A percentile compares a stretch with the other conserved stretches of the same genome.
These are phyloP conservation scores for Eimeria sp. DNA, from an alignment of 169 alveolate genomes.

Conservation along the genomic window DNA sequence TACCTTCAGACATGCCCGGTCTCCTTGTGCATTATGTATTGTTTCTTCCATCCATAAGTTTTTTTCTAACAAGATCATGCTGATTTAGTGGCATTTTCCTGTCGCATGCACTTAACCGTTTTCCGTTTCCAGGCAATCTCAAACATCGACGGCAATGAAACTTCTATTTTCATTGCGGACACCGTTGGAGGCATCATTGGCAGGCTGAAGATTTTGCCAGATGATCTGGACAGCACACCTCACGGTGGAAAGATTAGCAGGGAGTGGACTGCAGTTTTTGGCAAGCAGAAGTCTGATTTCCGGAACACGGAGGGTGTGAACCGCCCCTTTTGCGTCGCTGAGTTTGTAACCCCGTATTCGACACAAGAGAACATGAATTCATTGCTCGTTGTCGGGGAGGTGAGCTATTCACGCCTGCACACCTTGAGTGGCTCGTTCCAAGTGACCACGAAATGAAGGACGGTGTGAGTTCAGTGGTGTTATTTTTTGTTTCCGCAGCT, in stretches of 20 bases:
- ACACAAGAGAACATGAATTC: constrained; percentile 34
- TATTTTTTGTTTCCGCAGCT: constrained; percentile 26
- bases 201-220: constrained; percentile 37
- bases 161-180: constrained; percentile 43
- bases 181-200: constrained; percentile 61
- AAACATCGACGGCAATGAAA: constrained; percentile 49
- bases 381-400: constrained; percentile 77
- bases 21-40: background rate
- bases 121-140: constrained; percentile 10
- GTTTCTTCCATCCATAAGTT: background rate
- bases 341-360: constrained; percentile 47
- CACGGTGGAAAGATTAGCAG: constrained; percentile 26
- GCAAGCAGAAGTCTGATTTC: constrained; percentile 66
- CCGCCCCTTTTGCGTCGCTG: constrained; percentile 64
- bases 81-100: background rate
- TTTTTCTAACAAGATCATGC: background rate
- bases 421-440: background rate
- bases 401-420: background rate
- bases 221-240: background rate
- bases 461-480: background rate
- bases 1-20: background rate
- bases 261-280: constrained; percentile 75
- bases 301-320: constrained; percentile 60
- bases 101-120: background rate
- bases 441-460: background rate